Conservation (phyloP, 2,329 filamentous ascomycete species). For the Hymenoscyphus fructigenus region DNA sequence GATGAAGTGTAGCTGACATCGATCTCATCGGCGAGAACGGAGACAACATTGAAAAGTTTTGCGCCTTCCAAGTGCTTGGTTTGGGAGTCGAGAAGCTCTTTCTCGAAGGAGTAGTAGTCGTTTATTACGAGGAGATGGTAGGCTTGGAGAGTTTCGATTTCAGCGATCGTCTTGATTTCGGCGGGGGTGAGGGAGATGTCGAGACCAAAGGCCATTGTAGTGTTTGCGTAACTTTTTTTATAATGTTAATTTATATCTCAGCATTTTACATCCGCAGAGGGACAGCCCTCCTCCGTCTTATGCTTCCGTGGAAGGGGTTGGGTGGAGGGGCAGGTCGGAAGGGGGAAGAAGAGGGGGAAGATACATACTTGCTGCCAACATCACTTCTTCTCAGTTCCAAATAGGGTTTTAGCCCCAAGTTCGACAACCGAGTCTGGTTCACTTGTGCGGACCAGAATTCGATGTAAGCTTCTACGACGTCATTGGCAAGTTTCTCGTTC, state of each 20-base stretch:
- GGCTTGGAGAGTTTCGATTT: not conserved
- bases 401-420: conserved; percentile 5
- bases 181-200: not conserved
- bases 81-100: not conserved
- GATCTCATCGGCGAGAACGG: not conserved
- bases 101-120: conserved; percentile 2
- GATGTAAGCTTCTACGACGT: conserved; percentile 41
- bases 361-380: conserved; percentile 1
- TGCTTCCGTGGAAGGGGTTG: too few relatives aligned
- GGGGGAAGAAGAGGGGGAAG: not conserved
- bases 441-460: conserved; percentile 44
- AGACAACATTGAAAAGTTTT: not conserved
- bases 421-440: conserved; percentile 30
- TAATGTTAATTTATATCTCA: not conserved
- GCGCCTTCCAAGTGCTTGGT: not conserved
- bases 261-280: not conserved
- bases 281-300: not conserved
- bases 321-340: too few relatives aligned
- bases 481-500: conserved; percentile 40
- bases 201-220: not conserved
- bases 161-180: not conserved
- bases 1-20: not conserved
- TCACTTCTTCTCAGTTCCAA: not conserved
- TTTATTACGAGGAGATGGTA: not conserved
- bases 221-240: not conserved